These are phyloP conservation scores for Raddia guianensis DNA, from an alignment of 176 grass and related monocot species.

Conservation along the genomic window DNA sequence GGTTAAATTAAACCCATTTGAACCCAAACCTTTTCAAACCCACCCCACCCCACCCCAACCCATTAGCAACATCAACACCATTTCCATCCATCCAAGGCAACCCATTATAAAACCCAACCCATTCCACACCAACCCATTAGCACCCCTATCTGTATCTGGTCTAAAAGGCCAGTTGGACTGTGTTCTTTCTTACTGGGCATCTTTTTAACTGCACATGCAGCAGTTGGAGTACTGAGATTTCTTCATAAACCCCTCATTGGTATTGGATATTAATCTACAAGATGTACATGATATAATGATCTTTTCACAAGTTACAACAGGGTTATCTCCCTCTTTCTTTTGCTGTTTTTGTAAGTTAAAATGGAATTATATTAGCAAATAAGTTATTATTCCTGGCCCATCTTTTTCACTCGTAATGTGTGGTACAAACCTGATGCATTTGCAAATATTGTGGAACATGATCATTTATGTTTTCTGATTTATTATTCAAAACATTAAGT, in stretches of 20 bases:
- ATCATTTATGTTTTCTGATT: conserved; percentile 9
- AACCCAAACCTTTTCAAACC: too few species aligned
- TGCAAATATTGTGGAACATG: conserved; percentile 7
- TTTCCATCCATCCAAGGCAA: too few species aligned
- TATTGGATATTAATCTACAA: conserved; percentile 19
- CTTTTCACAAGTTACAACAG: neutral
- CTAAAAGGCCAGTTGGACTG: neutral
- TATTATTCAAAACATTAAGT: neutral
- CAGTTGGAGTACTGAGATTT: neutral
- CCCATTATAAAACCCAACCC: too few species aligned
- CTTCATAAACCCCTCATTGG: neutral
- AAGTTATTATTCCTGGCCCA: conserved; percentile 7
- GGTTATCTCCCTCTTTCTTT: neutral
- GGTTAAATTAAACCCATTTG: too few species aligned
- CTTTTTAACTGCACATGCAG: neutral
- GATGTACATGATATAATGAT: neutral
- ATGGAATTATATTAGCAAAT: neutral
- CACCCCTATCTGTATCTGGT: neutral
- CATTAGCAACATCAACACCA: too few species aligned
- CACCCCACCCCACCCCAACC: too few species aligned
- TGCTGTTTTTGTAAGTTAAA: neutral
- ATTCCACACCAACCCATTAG: too few species aligned
- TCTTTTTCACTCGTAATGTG: neutral
- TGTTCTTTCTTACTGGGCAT: neutral
- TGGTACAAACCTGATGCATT: neutral